Evolutionary conservation across 306 rosid species (phyloP).

Genomic region (Pyrus betulifolia): DNA sequence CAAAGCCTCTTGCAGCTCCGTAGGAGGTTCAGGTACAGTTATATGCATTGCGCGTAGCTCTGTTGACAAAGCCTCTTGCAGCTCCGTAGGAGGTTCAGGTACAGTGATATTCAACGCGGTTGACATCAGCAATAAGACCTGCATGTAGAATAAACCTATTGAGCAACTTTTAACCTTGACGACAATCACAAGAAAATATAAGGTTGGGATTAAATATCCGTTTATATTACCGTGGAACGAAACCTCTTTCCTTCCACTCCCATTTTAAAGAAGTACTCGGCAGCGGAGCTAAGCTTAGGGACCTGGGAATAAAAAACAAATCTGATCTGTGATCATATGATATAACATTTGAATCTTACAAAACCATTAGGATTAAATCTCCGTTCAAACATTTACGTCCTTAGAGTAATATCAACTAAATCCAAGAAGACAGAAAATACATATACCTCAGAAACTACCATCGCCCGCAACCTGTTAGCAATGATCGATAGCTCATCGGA

Average conservation of each 20-base stretch:
- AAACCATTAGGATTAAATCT: neutral
- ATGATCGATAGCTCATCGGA: constrained; percentile 78
- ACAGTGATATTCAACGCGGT: constrained; percentile 55
- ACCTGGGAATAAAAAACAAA: constrained; percentile 43
- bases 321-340: neutral
- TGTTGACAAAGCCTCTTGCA: constrained; percentile 37
- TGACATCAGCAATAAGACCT: constrained; percentile 87
- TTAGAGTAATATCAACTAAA: neutral
- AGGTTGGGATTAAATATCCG: neutral
- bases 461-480: constrained; percentile 65
- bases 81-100: constrained; percentile 25
- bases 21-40: constrained; percentile 30
- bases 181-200: neutral
- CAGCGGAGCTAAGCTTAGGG: constrained; percentile 92
- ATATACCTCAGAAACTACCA: constrained; percentile 85
- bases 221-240: constrained; percentile 79
- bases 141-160: constrained; percentile 7
- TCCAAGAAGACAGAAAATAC: constrained; percentile 9
- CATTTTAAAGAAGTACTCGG: constrained; percentile 87
- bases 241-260: constrained; percentile 97
- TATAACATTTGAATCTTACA: neutral
- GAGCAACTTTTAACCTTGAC: neutral
- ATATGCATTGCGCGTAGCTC: constrained; percentile 53
- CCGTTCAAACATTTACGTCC: constrained; percentile 3
- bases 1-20: constrained; percentile 34